Conservation (phyloP, 345 rosid genomes). For the Acer campestre region DNA sequence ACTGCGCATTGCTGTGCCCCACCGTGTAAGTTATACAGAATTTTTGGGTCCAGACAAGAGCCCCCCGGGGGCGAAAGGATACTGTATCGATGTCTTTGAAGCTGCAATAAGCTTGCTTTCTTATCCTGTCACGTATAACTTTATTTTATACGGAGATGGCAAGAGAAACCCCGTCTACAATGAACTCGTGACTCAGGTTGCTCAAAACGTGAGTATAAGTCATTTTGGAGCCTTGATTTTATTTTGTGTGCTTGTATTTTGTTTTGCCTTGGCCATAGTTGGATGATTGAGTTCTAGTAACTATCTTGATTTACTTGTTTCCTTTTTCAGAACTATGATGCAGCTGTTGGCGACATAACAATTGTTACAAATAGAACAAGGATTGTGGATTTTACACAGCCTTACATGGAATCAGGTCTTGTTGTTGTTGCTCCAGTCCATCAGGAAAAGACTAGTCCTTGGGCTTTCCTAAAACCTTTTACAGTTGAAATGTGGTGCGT, state of each 20-base stretch:
- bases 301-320: slow-evolving; percentile 27
- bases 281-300: not conserved
- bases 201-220: slow-evolving; percentile 59
- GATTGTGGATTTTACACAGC: slow-evolving; percentile 91
- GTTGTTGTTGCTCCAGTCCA: slow-evolving; percentile 82
- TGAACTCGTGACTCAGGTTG: slow-evolving; percentile 58
- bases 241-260: not conserved
- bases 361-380: slow-evolving; percentile 77
- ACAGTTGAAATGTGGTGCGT: slow-evolving; percentile 84
- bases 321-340: slow-evolving; percentile 65
- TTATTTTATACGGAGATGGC: slow-evolving; percentile 67
- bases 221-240: not conserved
- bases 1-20: slow-evolving; percentile 73
- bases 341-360: slow-evolving; percentile 79
- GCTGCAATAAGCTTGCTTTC: slow-evolving; percentile 82
- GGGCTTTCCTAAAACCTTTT: slow-evolving; percentile 97
- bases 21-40: slow-evolving; percentile 65
- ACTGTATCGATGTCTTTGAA: slow-evolving; percentile 89
- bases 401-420: slow-evolving; percentile 83
- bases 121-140: slow-evolving; percentile 76
- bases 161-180: slow-evolving; percentile 62
- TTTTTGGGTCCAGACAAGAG: slow-evolving; percentile 55
- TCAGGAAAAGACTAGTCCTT: slow-evolving; percentile 69
- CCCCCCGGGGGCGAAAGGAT: slow-evolving; percentile 82
- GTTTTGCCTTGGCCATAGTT: not conserved